Base-by-base conservation (phyloP, 2,329 filamentous ascomycete genomes). In the Tolypocladium inflatum region DNA sequence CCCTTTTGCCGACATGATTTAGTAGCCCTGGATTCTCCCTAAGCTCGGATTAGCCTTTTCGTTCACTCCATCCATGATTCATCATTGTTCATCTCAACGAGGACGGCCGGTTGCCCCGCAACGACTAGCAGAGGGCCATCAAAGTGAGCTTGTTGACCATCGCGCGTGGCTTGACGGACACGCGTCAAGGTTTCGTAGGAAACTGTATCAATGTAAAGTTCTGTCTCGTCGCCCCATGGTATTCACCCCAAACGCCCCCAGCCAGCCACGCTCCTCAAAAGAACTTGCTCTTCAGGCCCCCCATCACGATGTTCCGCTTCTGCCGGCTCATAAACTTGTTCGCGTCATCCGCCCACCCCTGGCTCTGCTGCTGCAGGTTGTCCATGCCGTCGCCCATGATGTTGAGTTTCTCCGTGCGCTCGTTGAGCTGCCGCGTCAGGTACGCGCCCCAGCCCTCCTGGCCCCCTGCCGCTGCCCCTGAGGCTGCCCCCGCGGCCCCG, bases 371-470 rank as follows among this genome's bases (percentile, higher is more conserved):
- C 67, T 93, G 87, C 60, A 97, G 74, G 62, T 83, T 85, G 62
- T 96, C 88, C 85, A 97, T 91, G 54, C 79, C 86, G 66, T 97
- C 93, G 2, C 87, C 88, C 73, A 93, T 87, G 6, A 95, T 77
- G 51, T 87, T 88, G 59, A 99, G 76, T 67, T 87, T 91, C 74
- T 97, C 91, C 0, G 94, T 96, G 55, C 94, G 78, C 73, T 97
- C 92, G 65, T 95, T 91, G 52, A 99, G 74, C 71, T 96, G 90
- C 41, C 92, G 81, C 11, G 89, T 86, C 73, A 97, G 85, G 68
- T 95, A 97, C 50, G 91, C 86, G 66, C 84, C 83, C 84, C 84
- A 87, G 0, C 83, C 83, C 64, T 95, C 86, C 59, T 82, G 57
- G 76, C 48, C 51, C 51, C 86, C 59, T 81, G 56, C 76, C 41